Evolutionary conservation across 352 stramenopile species (phyloP).

Genomic region (Phytophthora nicotianae): DNA sequence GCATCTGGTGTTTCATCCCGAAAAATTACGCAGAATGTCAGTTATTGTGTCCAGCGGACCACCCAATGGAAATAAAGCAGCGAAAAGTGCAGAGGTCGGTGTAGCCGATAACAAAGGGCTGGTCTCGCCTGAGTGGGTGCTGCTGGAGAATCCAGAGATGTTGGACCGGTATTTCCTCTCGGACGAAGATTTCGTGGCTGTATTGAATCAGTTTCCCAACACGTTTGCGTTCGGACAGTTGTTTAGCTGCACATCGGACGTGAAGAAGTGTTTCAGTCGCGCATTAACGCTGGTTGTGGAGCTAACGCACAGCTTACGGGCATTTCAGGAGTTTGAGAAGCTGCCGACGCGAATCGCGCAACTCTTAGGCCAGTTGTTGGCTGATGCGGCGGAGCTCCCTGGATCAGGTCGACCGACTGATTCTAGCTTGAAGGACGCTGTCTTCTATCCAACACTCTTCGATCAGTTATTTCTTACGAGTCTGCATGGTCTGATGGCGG

Average conservation of each 20-base stretch:
- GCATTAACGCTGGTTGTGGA: conserved; percentile 77
- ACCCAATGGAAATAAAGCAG: conserved; percentile 27
- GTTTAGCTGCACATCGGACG: conserved; percentile 67
- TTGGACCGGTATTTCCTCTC: conserved; percentile 82
- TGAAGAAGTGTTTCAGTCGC: conserved; percentile 82
- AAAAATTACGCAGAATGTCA: conserved; percentile 76
- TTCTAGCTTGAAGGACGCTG: conserved; percentile 25
- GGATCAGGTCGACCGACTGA: conserved; percentile 33
- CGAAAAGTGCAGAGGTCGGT: conserved; percentile 33
- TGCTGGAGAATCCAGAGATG: conserved; percentile 84
- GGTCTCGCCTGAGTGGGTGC: conserved; percentile 77
- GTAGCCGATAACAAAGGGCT: conserved; percentile 40
- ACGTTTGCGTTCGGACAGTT: conserved; percentile 81
- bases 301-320: conserved; percentile 67
- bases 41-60: conserved; percentile 73
- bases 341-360: conserved; percentile 72
- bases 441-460: conserved; percentile 82
- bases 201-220: conserved; percentile 88
- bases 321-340: conserved; percentile 87
- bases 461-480: conserved; percentile 87
- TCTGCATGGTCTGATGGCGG: conserved; percentile 69
- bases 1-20: conserved; percentile 86
- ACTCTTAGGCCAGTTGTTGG: conserved; percentile 66
- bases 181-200: conserved; percentile 84
- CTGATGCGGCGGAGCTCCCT: conserved; percentile 60